Conservation (phyloP, 192 early-diverging fungal genomes). For the Entrophospora sp. region DNA sequence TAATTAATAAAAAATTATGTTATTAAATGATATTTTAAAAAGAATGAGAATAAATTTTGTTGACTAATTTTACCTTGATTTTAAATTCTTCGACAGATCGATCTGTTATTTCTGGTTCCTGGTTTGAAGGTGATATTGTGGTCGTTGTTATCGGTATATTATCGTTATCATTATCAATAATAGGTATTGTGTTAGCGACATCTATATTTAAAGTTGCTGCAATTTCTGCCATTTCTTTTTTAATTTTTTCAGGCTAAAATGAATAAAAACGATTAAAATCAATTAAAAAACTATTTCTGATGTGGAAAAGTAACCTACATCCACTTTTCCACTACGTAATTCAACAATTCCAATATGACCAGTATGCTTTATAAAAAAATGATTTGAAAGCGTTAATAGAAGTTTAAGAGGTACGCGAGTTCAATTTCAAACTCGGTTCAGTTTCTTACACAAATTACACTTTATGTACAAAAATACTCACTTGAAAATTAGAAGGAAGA, state of each 20-base stretch:
- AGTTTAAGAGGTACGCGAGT: no score
- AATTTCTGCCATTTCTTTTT: constrained; percentile 20
- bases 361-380: no score
- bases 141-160: background rate
- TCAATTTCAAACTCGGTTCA: no score
- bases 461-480: no score
- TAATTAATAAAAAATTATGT: background rate
- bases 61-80: no score
- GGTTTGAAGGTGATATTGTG: background rate
- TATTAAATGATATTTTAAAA: background rate
- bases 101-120: no score
- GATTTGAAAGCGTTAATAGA: no score
- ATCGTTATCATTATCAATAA: background rate
- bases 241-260: constrained; percentile 16
- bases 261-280: background rate
- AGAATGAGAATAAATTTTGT: background rate
- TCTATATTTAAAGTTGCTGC: constrained; percentile 13
- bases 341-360: constrained; percentile 17
- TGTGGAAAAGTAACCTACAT: background rate
- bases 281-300: background rate
- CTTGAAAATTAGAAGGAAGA: no score
- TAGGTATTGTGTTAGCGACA: background rate
- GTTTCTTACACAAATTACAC: no score
- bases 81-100: no score
- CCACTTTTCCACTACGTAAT: constrained; percentile 20